Evolutionary conservation across 495 filamentous ascomycete species (phyloP), one percentile per base, ranked within the genome.

Genomic region (Xylaria cubensis): DNA sequence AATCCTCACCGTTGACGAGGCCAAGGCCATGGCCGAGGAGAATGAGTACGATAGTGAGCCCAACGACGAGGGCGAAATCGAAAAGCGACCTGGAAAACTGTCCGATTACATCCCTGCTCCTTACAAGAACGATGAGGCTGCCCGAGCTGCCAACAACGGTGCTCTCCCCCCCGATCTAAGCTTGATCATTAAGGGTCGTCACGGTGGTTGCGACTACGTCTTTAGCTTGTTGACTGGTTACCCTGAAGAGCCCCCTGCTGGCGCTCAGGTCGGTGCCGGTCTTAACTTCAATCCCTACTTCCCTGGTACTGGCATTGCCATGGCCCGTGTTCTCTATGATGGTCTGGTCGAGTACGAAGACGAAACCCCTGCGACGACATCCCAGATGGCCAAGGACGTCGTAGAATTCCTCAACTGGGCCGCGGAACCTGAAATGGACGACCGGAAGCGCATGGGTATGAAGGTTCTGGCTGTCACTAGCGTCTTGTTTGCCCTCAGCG

Each of bases 201-300:
- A 99, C 86, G 97, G 95, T 79, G 96, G 96, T 74, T 97, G 95
- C 89, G 88, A 99, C 86, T 99, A 99, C 87, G 91, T 99, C 82
- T 99, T 98, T 88, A 92, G 85, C 80, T 88, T 99, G 76, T 84
- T 99, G 81, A 99, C 96, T n/a, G 96, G 96, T 72, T 99, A 99
- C 82, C 96, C 96, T 68, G 96, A 99, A 76, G 95, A 99, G 85
- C 89, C 94, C 61, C 96, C 96, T 15, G 92, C 96, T 51, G 96
- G 96, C 77, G 93, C 90, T 72, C 82, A 84, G 72, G 89, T 99
- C 74, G 87, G 88, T 70, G 88, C 90, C 71, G 96, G 96, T 73
- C 90, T 99, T 81, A 97, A 98, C 89, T 99, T 99, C 90, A 99
- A 99, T 90, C 96, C 96, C 36, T 99, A 98, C 87, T 99, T 99